Evolutionary conservation across 768 basidiomycete species (phyloP).

Genomic region (Coprinopsis cinerea): DNA sequence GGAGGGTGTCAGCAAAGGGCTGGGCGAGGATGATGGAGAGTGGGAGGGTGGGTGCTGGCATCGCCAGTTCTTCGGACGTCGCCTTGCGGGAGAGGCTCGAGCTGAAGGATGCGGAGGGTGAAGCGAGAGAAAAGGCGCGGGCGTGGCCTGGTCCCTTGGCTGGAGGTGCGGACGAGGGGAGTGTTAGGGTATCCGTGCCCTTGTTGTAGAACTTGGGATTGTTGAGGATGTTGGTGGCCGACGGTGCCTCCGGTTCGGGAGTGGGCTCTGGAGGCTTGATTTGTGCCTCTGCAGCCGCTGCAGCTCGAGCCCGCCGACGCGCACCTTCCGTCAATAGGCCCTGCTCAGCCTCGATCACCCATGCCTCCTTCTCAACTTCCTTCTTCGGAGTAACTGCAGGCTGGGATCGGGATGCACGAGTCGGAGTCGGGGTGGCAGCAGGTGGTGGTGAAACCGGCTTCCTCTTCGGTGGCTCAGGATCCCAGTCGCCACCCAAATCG

Average conservation of each 20-base stretch:
- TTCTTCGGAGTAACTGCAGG: slow-evolving; percentile 9
- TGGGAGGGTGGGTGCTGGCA: slow-evolving; percentile 67
- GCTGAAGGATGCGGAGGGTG: slow-evolving; percentile 21
- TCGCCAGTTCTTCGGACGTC: slow-evolving; percentile 36
- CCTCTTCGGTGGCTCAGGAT: slow-evolving; percentile 13
- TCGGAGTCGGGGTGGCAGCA: slow-evolving; percentile 4
- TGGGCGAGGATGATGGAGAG: slow-evolving; percentile 55
- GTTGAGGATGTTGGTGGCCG: slow-evolving; percentile 40
- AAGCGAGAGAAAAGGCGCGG: slow-evolving; percentile 56
- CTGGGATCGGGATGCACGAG: slow-evolving; percentile 8
- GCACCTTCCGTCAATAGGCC: slow-evolving; percentile 73
- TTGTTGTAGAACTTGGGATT: slow-evolving; percentile 58
- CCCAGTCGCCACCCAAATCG: slow-evolving; percentile 27
- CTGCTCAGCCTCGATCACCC: slow-evolving; percentile 77
- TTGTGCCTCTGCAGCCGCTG: slow-evolving; percentile 31
- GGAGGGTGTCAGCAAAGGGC: slow-evolving; percentile 53
- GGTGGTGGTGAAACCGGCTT: slow-evolving; percentile 8
- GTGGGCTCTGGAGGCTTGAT: not conserved
- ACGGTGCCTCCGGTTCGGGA: slow-evolving; percentile 22
- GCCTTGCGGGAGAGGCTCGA: slow-evolving; percentile 16
- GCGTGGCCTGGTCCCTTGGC: slow-evolving; percentile 44
- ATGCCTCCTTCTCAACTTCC: slow-evolving; percentile 56
- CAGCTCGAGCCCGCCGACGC: slow-evolving; percentile 55
- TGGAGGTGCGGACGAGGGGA: slow-evolving; percentile 57
- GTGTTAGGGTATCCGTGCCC: slow-evolving; percentile 50